Conservation (phyloP, 1,284 basidiomycete genomes). For the Marasmius tenuissimus region DNA sequence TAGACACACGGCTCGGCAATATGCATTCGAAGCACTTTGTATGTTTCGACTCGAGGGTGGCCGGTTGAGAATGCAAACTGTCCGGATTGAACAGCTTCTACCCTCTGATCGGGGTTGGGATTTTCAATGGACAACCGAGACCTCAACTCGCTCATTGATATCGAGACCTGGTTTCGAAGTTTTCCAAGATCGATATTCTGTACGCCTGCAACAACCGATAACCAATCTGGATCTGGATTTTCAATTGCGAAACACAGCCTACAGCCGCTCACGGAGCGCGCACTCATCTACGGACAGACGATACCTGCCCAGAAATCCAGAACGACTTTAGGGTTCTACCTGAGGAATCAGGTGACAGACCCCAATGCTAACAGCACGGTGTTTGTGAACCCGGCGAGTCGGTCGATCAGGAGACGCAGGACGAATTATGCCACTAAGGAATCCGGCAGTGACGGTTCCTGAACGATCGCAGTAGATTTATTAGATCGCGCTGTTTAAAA, state of each 20-base stretch:
- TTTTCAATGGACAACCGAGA: too few species aligned
- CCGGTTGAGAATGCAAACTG: too few species aligned
- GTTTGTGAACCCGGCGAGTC: conserved; percentile 47
- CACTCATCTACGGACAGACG: conserved; percentile 34
- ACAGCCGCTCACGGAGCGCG: conserved; percentile 45
- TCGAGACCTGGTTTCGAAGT: conserved; percentile 42
- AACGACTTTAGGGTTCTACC: background rate
- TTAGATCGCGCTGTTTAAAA: conserved; percentile 30
- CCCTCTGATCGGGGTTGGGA: too few species aligned
- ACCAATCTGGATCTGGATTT: conserved; percentile 23
- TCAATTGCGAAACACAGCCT: conserved; percentile 7
- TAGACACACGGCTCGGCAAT: too few species aligned
- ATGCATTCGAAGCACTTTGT: too few species aligned
- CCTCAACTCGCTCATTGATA: conserved; percentile 17
- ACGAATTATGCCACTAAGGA: conserved; percentile 20
- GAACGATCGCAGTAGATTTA: conserved; percentile 43
- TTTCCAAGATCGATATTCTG: conserved; percentile 56
- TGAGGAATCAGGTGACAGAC: conserved; percentile 5
- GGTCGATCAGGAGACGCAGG: conserved; percentile 27
- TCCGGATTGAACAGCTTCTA: too few species aligned
- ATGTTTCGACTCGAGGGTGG: too few species aligned
- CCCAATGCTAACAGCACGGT: conserved; percentile 29
- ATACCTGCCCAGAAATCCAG: conserved; percentile 7
- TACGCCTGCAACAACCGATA: conserved; percentile 21
- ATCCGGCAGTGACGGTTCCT: conserved; percentile 41